phyloP scores from a whole-genome alignment of 163 green algal genomes.

The Scenedesmus sp. region DNA sequence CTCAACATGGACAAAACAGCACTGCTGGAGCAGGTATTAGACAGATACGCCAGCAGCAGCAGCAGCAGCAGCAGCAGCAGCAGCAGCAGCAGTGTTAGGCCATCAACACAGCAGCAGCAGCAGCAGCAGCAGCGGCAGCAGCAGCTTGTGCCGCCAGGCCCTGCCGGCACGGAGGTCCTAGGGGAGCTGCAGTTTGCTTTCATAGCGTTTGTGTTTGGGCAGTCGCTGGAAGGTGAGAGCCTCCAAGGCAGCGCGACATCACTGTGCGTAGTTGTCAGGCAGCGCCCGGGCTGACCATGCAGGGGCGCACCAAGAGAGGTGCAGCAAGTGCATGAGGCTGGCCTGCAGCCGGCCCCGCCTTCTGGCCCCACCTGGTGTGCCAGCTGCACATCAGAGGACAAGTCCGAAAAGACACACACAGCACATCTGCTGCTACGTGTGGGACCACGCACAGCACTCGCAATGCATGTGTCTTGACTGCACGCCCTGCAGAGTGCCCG shows the following conservation, averaged over 20 bases:
- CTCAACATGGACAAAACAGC: slow-evolving; percentile 86
- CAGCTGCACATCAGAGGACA: no score
- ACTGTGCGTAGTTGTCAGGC: no score
- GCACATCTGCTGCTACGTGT: no score
- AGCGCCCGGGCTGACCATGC: not conserved
- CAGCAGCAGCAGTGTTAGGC: slow-evolving; percentile 12
- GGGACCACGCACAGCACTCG: no score
- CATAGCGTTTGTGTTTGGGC: slow-evolving; percentile 88
- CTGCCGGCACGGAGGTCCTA: slow-evolving; percentile 62
- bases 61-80: slow-evolving; percentile 53
- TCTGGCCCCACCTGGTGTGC: not conserved
- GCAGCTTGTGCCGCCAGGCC: not conserved
- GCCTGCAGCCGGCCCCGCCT: not conserved
- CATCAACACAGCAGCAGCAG: not conserved
- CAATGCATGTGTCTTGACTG: no score
- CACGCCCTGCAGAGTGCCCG: no score
- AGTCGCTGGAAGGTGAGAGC: slow-evolving; percentile 77
- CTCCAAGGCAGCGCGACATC: not conserved
- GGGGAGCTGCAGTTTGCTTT: slow-evolving; percentile 94
- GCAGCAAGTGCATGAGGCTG: not conserved
- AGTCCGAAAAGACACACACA: no score
- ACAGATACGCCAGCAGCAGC: slow-evolving; percentile 72
- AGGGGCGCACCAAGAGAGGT: not conserved
- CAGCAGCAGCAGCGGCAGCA: slow-evolving; percentile 9
- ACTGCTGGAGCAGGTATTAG: slow-evolving; percentile 61